Conservation (phyloP, 805 yeast genomes). For the Kodamaea kaohsiungensis region DNA sequence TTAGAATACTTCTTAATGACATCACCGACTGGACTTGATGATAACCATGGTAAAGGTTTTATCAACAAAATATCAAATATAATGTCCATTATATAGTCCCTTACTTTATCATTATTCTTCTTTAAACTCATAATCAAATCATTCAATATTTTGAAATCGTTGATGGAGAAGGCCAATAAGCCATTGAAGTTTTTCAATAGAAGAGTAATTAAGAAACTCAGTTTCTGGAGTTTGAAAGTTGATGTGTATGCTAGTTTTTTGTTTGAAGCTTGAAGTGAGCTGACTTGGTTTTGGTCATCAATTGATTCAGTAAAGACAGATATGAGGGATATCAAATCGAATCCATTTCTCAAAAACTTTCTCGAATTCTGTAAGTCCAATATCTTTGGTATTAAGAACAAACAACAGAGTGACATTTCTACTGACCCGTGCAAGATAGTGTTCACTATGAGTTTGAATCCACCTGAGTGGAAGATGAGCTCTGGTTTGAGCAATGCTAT, state of each 20-base stretch:
- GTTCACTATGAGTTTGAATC: constrained; percentile 51
- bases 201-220: constrained; percentile 58
- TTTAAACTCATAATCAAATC: constrained; percentile 62
- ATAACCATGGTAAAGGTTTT: constrained; percentile 55
- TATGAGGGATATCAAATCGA: constrained; percentile 61
- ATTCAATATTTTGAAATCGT: constrained; percentile 54
- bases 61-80: constrained; percentile 68
- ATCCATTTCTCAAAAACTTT: constrained; percentile 54
- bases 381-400: constrained; percentile 52
- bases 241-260: constrained; percentile 27
- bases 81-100: constrained; percentile 68
- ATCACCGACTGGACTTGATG: constrained; percentile 22
- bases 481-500: constrained; percentile 40
- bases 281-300: constrained; percentile 12
- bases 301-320: constrained; percentile 68
- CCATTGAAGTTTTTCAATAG: constrained; percentile 80
- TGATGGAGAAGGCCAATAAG: constrained; percentile 58
- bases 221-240: constrained; percentile 54
- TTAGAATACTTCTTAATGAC: constrained; percentile 14
- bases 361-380: constrained; percentile 60
- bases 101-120: constrained; percentile 55
- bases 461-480: constrained; percentile 49
- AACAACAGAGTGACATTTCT: constrained; percentile 22
- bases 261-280: constrained; percentile 11
- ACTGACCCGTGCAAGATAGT: constrained; percentile 27